Conservation (phyloP, 2,329 filamentous ascomycete species). For the Fusarium avenaceum region DNA sequence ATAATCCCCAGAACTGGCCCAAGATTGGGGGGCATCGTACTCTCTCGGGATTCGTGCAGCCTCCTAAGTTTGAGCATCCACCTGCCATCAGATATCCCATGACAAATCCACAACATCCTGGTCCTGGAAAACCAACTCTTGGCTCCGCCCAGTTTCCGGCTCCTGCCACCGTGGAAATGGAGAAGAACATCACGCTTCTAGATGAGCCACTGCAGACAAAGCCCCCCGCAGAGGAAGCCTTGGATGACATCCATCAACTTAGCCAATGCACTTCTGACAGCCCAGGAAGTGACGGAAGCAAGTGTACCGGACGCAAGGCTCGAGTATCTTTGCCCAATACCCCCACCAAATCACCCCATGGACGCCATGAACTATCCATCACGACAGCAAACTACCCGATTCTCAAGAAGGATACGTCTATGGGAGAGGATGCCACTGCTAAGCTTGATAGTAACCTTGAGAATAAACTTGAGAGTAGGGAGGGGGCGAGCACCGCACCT, state of each 20-base stretch:
- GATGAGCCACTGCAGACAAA: constrained; percentile 48
- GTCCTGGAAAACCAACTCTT: neutral
- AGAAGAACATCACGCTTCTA: neutral
- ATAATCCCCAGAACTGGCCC: constrained; percentile 10
- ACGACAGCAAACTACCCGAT: neutral
- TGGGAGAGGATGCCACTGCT: neutral
- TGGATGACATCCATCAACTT: constrained; percentile 25
- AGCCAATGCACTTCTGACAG: constrained; percentile 2
- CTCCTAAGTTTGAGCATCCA: constrained; percentile 4
- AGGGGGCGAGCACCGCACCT: neutral
- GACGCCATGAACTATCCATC: neutral
- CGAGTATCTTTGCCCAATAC: constrained; percentile 44
- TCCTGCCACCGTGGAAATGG: neutral
- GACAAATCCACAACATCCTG: constrained; percentile 4
- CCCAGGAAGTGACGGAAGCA: constrained; percentile 24
- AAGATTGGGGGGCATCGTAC: constrained; percentile 20
- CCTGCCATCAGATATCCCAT: constrained; percentile 7
- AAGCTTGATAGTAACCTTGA: neutral
- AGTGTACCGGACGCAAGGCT: constrained; percentile 20
- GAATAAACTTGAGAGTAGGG: neutral
- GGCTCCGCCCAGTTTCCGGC: neutral
- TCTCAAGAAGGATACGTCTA: neutral
- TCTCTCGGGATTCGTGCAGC: constrained; percentile 16
- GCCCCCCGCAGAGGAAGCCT: constrained; percentile 48
- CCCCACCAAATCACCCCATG: constrained; percentile 14